These are phyloP conservation scores for Priceomyces fermenticarens DNA, from an alignment of 805 yeast species.

Conservation along the genomic window DNA sequence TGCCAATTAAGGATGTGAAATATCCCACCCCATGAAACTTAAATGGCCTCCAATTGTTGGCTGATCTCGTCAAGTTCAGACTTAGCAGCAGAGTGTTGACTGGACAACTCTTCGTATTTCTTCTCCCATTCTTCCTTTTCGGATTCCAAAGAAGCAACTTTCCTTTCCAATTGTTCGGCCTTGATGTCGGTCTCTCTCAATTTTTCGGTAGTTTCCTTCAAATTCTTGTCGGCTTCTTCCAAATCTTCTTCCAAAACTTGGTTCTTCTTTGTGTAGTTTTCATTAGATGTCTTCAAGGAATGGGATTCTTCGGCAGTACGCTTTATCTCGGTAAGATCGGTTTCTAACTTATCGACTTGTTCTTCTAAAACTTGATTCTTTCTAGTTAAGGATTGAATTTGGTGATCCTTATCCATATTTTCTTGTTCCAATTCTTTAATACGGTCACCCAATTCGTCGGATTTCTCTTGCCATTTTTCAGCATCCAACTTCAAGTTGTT, in stretches of 20 bases:
- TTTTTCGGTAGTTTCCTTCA: slow-evolving; percentile 90
- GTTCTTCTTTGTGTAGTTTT: slow-evolving; percentile 85
- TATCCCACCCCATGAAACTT: slow-evolving; percentile 11
- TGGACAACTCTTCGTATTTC: slow-evolving; percentile 84
- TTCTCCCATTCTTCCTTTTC: slow-evolving; percentile 90
- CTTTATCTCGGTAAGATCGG: slow-evolving; percentile 71
- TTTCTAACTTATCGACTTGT: slow-evolving; percentile 75
- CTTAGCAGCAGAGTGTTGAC: slow-evolving; percentile 79
- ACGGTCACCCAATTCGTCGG: slow-evolving; percentile 78
- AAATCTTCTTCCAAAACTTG: slow-evolving; percentile 85
- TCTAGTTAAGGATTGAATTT: slow-evolving; percentile 87
- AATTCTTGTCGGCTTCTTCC: slow-evolving; percentile 85
- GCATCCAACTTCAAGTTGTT: slow-evolving; percentile 89
- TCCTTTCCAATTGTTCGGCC: slow-evolving; percentile 94
- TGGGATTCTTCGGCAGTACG: slow-evolving; percentile 88
- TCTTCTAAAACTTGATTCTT: slow-evolving; percentile 87
- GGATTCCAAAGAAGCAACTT: slow-evolving; percentile 84
- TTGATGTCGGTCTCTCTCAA: slow-evolving; percentile 93
- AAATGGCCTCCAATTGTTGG: slow-evolving; percentile 85
- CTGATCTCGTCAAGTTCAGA: slow-evolving; percentile 95
- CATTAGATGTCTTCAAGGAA: slow-evolving; percentile 84
- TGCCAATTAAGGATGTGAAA: too few relatives aligned
- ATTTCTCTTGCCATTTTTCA: slow-evolving; percentile 95
- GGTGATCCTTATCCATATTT: slow-evolving; percentile 87
- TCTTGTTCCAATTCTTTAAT: slow-evolving; percentile 93